Evolutionary conservation across 768 basidiomycete species (phyloP), one percentile per base, ranked within the genome.

Genomic region (Suillus bovinus): DNA sequence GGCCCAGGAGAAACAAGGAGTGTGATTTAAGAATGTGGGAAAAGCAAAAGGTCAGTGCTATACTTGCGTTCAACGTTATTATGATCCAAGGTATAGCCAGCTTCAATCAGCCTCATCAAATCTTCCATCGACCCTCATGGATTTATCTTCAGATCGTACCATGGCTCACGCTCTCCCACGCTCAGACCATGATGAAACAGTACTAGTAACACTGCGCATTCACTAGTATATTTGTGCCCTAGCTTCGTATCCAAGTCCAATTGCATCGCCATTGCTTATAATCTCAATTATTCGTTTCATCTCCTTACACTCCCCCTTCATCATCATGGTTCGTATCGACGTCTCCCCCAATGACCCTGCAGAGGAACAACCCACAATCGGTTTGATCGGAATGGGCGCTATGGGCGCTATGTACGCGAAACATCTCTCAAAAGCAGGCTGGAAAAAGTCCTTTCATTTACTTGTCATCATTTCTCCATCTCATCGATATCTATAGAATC

Each of bases 401-500:
- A 99, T 99, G 96, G 96, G 96, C 2, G 81, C 79, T 70, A 94
- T 99, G 94, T 99, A 98, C 72, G 94, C 94, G 0, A 82, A 81
- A 20, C 72, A 79, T n/a, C 80, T 99, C 29, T 84, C 87, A 13
- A 79, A 80, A 7, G 94, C 89, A 11, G 95, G 96, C 2, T 94
- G 93, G 88, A 85, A 87, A 75, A 90, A 86, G 96, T 94, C 64
- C 63, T 6, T 27, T 27, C 34, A 39, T 53, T 16, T 33, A 1
- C 22, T 81, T 59, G 6, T 54, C 36, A 24, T 36, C 31, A 27
- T 58, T 71, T 65, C 27, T n/a, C 54, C 59, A 36, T 50, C 29
- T 66, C 58, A n/a, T 58, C 27, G 20, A 36, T 16, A 9, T 24
- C 31, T 47, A 27, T 68, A 97, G 95, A 73, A 93, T 98, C 49